Evolutionary conservation across 1,284 basidiomycete species (phyloP), one percentile per base, ranked within the genome.

Genomic region (Puccinia brachypodii): DNA sequence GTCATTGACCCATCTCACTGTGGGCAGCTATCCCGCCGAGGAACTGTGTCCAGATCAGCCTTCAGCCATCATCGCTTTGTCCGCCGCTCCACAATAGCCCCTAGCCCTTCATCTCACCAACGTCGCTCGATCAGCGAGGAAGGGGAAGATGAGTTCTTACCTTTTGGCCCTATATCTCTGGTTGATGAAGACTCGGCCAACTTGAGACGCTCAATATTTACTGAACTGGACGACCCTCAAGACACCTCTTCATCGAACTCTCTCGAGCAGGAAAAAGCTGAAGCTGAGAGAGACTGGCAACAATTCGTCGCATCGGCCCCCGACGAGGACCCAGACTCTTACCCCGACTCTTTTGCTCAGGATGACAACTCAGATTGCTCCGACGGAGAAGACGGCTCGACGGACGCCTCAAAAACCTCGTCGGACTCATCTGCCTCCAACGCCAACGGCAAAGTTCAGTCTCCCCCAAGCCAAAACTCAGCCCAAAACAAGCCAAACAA

Each of bases 321-420:
- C 64, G 64, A 44, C 40, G 64, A 68, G 33, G 64, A 68, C 9
- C n/a, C 40, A 13, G 40, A 42, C 64, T 68, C 64, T 22, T 68
- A 68, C 40, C 64, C 64, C 3, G 64, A 68, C 13, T 44, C 64
- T 2, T 68, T 68, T n/a, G 64, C 40, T 16, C n/a, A 44, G n/a
- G 64, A 68, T 28, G 64, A 28, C 22, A 25, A 42, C 22, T 11
- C 25, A 4, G 64, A 42, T 38, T 44, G n/a, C 4, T 68, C 64
- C 3, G 42, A n/a, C 64, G 42, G 40, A 22, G 53, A 7, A 8
- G 14, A 19, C 36, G 7, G 8, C 19, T 33, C 22, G 22, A 40
- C 7, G 16, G 40, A 68, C 2, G 64, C n/a, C 40, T 25, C 38
- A 1, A 42, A 68, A 9, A 25, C 38, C 64, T 28, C 64, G 40